A percentile compares a stretch with the other conserved stretches of the same genome.
Evolutionary conservation across 345 rosid genomes (phyloP).

Genomic region (Isatis tinctoria): DNA sequence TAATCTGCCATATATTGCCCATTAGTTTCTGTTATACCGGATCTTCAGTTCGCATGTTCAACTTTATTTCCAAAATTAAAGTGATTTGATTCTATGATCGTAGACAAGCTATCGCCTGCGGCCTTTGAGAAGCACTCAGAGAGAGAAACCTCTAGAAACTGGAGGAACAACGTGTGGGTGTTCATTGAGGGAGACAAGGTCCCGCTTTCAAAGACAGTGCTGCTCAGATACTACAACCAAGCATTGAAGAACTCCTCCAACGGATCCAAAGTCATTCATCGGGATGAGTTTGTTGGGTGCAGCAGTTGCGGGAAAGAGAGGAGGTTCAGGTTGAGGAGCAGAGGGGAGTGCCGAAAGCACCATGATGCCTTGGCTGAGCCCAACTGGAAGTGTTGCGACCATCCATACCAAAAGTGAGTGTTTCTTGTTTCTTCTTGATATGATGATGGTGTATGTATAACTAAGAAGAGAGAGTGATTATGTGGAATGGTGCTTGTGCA

Average conservation of each 20-base stretch:
- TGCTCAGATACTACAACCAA: constrained; percentile 85
- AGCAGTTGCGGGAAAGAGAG: constrained; percentile 76
- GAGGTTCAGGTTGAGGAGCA: constrained; percentile 72
- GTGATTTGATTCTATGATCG: background rate
- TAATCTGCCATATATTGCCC: background rate
- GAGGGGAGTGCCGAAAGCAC: constrained; percentile 74
- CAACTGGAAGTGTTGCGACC: constrained; percentile 80
- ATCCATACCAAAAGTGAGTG: constrained; percentile 66
- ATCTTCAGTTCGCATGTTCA: background rate
- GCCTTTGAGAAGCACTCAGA: constrained; percentile 98
- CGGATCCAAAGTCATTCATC: constrained; percentile 37
- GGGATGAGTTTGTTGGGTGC: constrained; percentile 84
- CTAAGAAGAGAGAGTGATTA: background rate
- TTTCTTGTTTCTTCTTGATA: background rate
- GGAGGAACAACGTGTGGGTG: constrained; percentile 94
- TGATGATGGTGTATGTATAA: background rate
- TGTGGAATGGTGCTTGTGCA: constrained; percentile 23
- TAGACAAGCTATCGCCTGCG: constrained; percentile 80
- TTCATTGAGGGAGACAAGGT: constrained; percentile 81
- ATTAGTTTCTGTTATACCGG: too few relatives aligned
- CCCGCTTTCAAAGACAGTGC: constrained; percentile 73
- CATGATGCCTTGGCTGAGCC: constrained; percentile 78
- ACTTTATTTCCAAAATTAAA: background rate
- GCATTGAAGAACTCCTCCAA: constrained; percentile 29
- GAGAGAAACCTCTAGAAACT: constrained; percentile 83